phyloP scores from a whole-genome alignment of 345 rosid species.

The Euphorbia tirucalli region DNA sequence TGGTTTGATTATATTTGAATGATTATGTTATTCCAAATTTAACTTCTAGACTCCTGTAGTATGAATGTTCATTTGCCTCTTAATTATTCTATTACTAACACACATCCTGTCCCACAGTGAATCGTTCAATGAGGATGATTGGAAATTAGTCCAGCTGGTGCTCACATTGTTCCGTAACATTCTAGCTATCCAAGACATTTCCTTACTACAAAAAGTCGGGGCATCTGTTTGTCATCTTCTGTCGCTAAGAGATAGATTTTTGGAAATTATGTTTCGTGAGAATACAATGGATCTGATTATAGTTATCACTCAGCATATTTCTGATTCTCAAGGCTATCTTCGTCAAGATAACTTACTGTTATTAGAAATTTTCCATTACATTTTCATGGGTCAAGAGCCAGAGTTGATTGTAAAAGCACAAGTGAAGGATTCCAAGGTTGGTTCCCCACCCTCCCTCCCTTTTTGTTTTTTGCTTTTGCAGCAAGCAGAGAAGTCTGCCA shows the following conservation, averaged over 20 bases:
- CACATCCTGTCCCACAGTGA: conserved; percentile 46
- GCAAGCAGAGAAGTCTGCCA: background rate
- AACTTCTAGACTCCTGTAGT: background rate
- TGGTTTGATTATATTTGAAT: too few species aligned
- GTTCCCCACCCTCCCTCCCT: conserved; percentile 10
- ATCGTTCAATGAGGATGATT: conserved; percentile 79
- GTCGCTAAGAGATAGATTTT: conserved; percentile 74
- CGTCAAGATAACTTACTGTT: conserved; percentile 82
- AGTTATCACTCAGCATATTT: conserved; percentile 63
- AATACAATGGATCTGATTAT: conserved; percentile 75
- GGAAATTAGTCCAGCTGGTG: conserved; percentile 92
- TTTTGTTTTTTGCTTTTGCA: too few species aligned
- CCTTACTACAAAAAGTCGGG: conserved; percentile 63
- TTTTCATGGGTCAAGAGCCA: conserved; percentile 73
- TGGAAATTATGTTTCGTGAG: conserved; percentile 72
- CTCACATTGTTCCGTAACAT: conserved; percentile 79
- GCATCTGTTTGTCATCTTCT: conserved; percentile 58
- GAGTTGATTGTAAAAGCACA: conserved; percentile 58
- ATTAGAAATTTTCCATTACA: conserved; percentile 69
- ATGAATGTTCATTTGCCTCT: background rate
- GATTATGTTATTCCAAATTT: background rate
- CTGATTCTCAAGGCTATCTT: conserved; percentile 49
- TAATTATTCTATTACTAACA: background rate
- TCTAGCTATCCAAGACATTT: conserved; percentile 79
- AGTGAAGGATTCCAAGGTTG: conserved; percentile 45